Evolutionary conservation across 2,329 filamentous ascomycete genomes (phyloP).

Genomic region (Microdochium trichocladiopsis): DNA sequence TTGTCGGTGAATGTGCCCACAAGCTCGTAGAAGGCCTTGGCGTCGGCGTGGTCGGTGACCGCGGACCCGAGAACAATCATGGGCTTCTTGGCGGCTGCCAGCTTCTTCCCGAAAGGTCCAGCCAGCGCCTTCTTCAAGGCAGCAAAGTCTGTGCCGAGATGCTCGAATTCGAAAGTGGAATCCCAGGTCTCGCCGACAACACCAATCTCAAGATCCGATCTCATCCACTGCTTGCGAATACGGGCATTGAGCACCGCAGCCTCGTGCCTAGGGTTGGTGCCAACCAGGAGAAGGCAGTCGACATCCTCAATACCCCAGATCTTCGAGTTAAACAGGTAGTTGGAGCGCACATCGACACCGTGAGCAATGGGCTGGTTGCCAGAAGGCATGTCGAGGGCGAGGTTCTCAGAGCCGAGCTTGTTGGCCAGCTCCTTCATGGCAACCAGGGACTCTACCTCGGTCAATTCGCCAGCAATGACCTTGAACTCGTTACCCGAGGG

Average conservation of each 20-base stretch:
- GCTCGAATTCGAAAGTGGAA: constrained; percentile 92
- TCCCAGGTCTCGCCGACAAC: constrained; percentile 87
- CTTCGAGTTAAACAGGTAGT: constrained; percentile 94
- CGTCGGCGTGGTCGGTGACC: constrained; percentile 83
- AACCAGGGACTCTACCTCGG: constrained; percentile 88
- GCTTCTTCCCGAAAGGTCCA: constrained; percentile 88
- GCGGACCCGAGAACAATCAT: constrained; percentile 96
- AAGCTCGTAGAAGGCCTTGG: constrained; percentile 88
- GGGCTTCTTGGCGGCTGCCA: constrained; percentile 77
- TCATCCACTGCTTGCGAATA: constrained; percentile 96
- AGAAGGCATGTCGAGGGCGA: constrained; percentile 83
- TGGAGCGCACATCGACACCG: constrained; percentile 87
- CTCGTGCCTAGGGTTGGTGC: constrained; percentile 92
- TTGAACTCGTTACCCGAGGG: constrained; percentile 95
- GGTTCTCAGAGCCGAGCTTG: constrained; percentile 91
- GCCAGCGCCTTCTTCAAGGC: constrained; percentile 80
- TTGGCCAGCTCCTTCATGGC: constrained; percentile 97
- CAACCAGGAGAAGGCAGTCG: constrained; percentile 84
- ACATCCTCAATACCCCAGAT: constrained; percentile 93
- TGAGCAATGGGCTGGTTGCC: constrained; percentile 82
- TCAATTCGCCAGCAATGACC: constrained; percentile 82
- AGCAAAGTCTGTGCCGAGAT: constrained; percentile 72
- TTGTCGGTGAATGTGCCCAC: constrained; percentile 90
- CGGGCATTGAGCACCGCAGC: constrained; percentile 92
- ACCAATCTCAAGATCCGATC: constrained; percentile 88